A percentile compares a stretch with the other conserved stretches of the same genome.
These are phyloP conservation scores for Sphenostylis stenocarpa DNA, from an alignment of 306 rosid species.

Conservation along the genomic window DNA sequence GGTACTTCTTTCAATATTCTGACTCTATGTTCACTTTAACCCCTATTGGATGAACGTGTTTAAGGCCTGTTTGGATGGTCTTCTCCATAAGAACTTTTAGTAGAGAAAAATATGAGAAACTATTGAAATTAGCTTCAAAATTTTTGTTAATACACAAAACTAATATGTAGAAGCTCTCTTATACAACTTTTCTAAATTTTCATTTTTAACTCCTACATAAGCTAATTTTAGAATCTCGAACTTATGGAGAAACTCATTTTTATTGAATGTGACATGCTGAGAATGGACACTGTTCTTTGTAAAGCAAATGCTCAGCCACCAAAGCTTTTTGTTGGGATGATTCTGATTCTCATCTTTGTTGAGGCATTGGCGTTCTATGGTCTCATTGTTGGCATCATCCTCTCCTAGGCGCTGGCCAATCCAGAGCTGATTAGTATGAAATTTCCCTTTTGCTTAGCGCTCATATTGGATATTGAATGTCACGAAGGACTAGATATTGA, in stretches of 20 bases:
- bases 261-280: constrained; percentile 12
- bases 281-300: constrained; percentile 12
- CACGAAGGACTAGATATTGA: constrained; percentile 7
- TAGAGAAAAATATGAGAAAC: no score
- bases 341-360: constrained; percentile 76
- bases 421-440: constrained; percentile 60
- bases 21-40: background rate
- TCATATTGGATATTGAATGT: constrained; percentile 11
- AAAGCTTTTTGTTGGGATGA: constrained; percentile 71
- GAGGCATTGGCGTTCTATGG: constrained; percentile 78
- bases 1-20: background rate
- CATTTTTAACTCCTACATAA: no score
- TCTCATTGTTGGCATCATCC: constrained; percentile 78
- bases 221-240: no score
- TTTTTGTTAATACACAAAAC: no score
- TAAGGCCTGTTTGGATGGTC: no score
- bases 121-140: no score
- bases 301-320: constrained; percentile 76
- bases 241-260: no score
- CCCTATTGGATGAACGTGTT: background rate
- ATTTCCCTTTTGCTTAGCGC: background rate
- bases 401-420: constrained; percentile 78
- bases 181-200: no score
- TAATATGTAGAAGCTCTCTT: no score
- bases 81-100: no score